These are phyloP conservation scores for Striga hermonthica DNA, from an alignment of 305 asterid genomes.

Conservation along the genomic window DNA sequence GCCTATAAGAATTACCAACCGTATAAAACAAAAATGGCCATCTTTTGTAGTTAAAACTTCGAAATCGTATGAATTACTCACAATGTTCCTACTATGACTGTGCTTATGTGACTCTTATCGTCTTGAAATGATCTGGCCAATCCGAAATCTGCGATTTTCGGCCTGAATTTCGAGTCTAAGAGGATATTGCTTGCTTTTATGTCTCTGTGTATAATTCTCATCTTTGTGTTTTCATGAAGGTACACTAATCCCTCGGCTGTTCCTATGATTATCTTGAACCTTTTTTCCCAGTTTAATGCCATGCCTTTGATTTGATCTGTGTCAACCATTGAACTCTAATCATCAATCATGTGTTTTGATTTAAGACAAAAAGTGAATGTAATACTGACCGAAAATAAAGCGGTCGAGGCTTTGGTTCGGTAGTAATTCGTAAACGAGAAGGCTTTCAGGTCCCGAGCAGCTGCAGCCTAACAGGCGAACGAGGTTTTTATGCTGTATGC, in stretches of 20 bases:
- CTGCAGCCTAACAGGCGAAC: slow-evolving; percentile 79
- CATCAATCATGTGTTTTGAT: no score
- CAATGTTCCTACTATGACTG: slow-evolving; percentile 92
- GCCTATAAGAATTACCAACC: background rate
- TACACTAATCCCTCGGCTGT: slow-evolving; percentile 77
- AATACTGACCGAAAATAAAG: slow-evolving; percentile 70
- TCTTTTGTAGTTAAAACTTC: no score
- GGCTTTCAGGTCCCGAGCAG: slow-evolving; percentile 80
- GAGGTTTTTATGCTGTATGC: slow-evolving; percentile 71
- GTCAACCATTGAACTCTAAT: slow-evolving; percentile 12
- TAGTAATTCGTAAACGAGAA: slow-evolving; percentile 73
- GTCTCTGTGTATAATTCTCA: slow-evolving; percentile 76
- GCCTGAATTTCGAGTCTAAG: slow-evolving; percentile 57
- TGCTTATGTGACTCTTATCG: slow-evolving; percentile 82
- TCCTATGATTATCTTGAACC: slow-evolving; percentile 67
- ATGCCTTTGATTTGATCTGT: slow-evolving; percentile 63
- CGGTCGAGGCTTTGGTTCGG: slow-evolving; percentile 77
- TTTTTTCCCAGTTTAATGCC: slow-evolving; percentile 71
- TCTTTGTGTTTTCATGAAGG: slow-evolving; percentile 69
- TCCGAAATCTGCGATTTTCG: slow-evolving; percentile 91
- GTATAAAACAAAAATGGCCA: no score
- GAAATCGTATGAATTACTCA: slow-evolving; percentile 34
- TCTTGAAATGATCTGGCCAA: slow-evolving; percentile 83
- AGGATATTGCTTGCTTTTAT: slow-evolving; percentile 83
- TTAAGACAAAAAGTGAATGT: no score